A percentile compares a stretch with the other conserved stretches of the same genome.
Evolutionary conservation across 225 moss, liverwort and hornwort genomes (phyloP).

Genomic region (Marchantia paleacea): DNA sequence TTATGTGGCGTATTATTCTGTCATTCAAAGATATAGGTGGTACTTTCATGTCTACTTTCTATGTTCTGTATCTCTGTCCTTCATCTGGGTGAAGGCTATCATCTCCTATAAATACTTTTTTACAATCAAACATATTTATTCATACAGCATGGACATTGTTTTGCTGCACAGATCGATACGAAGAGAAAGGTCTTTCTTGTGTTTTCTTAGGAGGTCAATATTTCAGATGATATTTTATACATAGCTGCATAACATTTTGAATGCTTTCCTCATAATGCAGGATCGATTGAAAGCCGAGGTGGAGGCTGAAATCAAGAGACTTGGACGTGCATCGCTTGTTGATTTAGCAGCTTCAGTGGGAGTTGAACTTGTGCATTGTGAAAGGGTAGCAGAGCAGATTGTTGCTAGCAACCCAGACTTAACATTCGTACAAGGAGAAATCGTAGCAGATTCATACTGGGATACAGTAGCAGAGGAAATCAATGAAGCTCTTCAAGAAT

Average conservation of each 20-base stretch:
- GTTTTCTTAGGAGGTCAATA: neutral
- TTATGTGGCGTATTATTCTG: no score
- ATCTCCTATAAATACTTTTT: no score
- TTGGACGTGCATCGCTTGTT: slow-evolving; percentile 79
- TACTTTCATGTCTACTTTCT: no score
- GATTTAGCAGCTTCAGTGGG: slow-evolving; percentile 82
- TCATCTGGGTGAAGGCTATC: no score
- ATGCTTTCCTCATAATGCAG: slow-evolving; percentile 40
- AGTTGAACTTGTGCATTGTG: slow-evolving; percentile 95
- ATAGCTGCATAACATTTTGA: neutral
- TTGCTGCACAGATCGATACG: no score
- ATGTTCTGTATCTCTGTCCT: no score
- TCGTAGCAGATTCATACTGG: slow-evolving; percentile 83
- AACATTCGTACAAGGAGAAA: slow-evolving; percentile 81
- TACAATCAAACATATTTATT: no score
- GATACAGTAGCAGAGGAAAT: slow-evolving; percentile 86
- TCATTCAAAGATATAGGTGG: no score
- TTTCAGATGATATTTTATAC: no score
- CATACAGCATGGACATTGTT: no score
- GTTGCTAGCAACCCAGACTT: slow-evolving; percentile 60
- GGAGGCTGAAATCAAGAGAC: slow-evolving; percentile 63
- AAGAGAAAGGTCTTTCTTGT: no score
- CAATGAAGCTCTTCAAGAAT: slow-evolving; percentile 83
- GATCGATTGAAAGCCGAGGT: slow-evolving; percentile 74
- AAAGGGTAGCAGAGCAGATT: slow-evolving; percentile 80